Base-by-base conservation (phyloP, 2,329 filamentous ascomycete species). In the Talaromyces sp. region DNA sequence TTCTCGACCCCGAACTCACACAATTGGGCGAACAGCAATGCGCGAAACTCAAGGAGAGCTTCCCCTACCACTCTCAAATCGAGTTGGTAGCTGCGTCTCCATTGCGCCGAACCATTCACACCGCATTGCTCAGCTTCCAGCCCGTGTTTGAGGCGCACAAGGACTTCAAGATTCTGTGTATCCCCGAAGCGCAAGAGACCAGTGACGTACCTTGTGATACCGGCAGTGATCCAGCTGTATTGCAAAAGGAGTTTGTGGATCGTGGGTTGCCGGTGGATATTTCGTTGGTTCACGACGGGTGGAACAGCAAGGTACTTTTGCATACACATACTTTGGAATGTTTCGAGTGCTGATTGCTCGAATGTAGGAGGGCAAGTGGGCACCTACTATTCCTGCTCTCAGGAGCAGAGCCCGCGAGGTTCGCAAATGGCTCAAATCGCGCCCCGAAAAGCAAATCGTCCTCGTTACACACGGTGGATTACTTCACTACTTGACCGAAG, bases 391-490 rank as follows among this genome's bases (percentile, higher is more conserved):
- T 16, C 65, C 75, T 5, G 86, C 85, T 64, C 80, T 93, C 48
- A 81, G 84, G 65, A 79, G 76, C 35, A 80, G 90, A 16, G 89
- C 89, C 0, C 77, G 78, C n/a, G 81, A 80, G 25, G 85, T 86
- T 5, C 80, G 91, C 48, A 69, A 79, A 12, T 87, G 83, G 76
- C 73, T 95, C 64, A 77, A 77, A 68, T 70, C 66, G 9, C 70
- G 79, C 25, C 76, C 77, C 3, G 83, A 85, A 68, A 86, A 90
- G 69, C 84, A 93, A 68, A 84, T 96, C 31, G 86, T 88, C 0
- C 82, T 92, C 1, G 91, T 96, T 7, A 89, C 91, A 2, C 92
- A 96, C 70, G 92, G 92, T 1, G 90, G 89, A 0, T 90, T 93
- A 68, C 73, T 96, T 69, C 92, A 96, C 74, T 96, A 91, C 70